Conservation (phyloP, 2,329 filamentous ascomycete genomes). For the Colletotrichum incanum region DNA sequence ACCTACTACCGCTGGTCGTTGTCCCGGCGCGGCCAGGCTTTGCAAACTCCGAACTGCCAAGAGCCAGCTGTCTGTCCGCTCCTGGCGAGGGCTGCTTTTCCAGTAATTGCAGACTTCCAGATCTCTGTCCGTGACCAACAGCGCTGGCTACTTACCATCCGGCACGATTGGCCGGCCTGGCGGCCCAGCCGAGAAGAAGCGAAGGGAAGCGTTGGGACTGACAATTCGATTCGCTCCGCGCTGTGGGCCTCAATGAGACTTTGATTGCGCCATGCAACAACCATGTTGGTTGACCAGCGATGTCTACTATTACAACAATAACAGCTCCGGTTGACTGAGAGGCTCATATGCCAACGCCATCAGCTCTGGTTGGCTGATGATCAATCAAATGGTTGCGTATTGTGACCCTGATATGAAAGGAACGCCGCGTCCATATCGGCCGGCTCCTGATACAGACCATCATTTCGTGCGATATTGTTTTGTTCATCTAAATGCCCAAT, state of each 20-base stretch:
- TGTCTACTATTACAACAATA: background rate
- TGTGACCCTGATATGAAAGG: conserved; percentile 21
- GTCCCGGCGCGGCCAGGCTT: background rate
- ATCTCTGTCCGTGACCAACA: background rate
- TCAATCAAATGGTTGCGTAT: background rate
- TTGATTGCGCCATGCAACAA: conserved; percentile 24
- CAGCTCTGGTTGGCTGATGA: conserved; percentile 8
- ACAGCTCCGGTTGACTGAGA: background rate
- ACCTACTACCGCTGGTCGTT: background rate
- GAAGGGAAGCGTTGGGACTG: background rate
- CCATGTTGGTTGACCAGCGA: background rate
- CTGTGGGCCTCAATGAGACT: conserved; percentile 15
- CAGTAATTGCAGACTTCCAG: background rate
- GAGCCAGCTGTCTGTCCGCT: background rate
- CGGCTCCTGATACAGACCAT: conserved; percentile 34
- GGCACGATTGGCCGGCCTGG: conserved; percentile 20
- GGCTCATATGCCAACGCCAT: background rate
- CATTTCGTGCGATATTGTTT: conserved; percentile 42
- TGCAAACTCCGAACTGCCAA: background rate
- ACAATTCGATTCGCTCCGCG: conserved; percentile 7
- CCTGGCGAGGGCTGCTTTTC: background rate
- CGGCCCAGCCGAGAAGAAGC: conserved; percentile 23
- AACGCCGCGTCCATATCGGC: conserved; percentile 9
- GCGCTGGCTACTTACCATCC: conserved; percentile 18
- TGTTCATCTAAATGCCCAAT: conserved; percentile 22